Evolutionary conservation across 2,329 filamentous ascomycete species (phyloP), one percentile per base, ranked within the genome.

Genomic region (Teratosphaeria viscida): DNA sequence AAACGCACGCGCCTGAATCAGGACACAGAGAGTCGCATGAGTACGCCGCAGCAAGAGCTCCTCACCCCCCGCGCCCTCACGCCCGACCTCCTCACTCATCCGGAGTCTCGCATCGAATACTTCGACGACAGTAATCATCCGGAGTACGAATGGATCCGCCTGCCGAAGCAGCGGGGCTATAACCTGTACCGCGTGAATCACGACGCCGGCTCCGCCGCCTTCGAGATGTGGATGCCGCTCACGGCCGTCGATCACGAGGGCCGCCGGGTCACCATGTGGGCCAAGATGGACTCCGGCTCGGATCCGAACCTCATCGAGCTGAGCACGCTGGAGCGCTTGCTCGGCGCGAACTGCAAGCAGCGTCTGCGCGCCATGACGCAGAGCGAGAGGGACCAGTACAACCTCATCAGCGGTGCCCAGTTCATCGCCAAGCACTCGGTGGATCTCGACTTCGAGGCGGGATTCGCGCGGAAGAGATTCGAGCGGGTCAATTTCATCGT

Each of bases 251-350:
- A 61, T 49, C 58, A 56, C 16, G 58, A 65, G 35, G 59, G 58
- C 7, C 56, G 57, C 29, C 23, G 59, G 37, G 65, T 63, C n/a
- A 59, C 61, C 11, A 58, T 67, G 59, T 65, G 60, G 62, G 66
- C 66, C 19, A 65, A 63, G 57, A 60, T 65, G 59, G 66, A 67
- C 56, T 65, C 66, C 1, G 66, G 64, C 14, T 60, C 66, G 1
- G 61, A 63, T 47, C 59, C 56, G 52, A 67, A 65, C 57, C 59
- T 64, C 49, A 67, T 67, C 35, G 64, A 64, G 54, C 56, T 35
- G 26, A 63, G 59, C 43, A 64, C 63, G 7, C 53, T 62, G 23
- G 37, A 59, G 23, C 39, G 43, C 2, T 39, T 64, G 5, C 37
- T 62, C 5, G 62, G 61, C 43, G 12, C 54, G 8, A 39, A 39